phyloP scores from a whole-genome alignment of 2,329 filamentous ascomycete species.

The Aspergillus ustus region DNA sequence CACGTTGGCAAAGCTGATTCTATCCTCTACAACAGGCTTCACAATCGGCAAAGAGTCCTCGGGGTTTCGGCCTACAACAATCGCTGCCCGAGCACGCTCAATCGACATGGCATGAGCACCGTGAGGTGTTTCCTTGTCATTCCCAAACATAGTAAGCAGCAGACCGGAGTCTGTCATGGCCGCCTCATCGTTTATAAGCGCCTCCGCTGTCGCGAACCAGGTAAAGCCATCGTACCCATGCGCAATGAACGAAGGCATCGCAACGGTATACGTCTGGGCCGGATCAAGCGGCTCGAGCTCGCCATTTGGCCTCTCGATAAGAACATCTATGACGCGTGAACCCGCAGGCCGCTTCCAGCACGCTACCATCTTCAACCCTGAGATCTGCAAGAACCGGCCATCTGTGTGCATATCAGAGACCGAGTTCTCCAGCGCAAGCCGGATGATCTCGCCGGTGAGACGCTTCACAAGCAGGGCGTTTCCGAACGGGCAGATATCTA shows the following conservation, averaged over 20 bases:
- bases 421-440: constrained; percentile 28
- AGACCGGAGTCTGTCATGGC: constrained; percentile 31
- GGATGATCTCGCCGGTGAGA: constrained; percentile 21
- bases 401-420: constrained; percentile 32
- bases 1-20: constrained; percentile 15
- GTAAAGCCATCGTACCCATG: constrained; percentile 31
- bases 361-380: constrained; percentile 23
- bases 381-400: constrained; percentile 31
- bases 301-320: constrained; percentile 12
- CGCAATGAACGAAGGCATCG: constrained; percentile 25
- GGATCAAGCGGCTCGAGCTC: constrained; percentile 10
- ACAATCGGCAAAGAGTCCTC: constrained; percentile 21
- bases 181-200: constrained; percentile 26
- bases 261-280: constrained; percentile 17
- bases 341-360: constrained; percentile 23
- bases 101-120: constrained; percentile 8
- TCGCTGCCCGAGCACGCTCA: constrained; percentile 13
- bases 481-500: constrained; percentile 30
- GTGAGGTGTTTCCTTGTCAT: constrained; percentile 2
- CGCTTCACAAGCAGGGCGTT: constrained; percentile 30
- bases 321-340: constrained; percentile 13
- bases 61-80: constrained; percentile 9
- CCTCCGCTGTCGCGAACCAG: constrained; percentile 24
- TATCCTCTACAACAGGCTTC: constrained; percentile 17
- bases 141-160: constrained; percentile 20